A percentile compares a stretch with the other conserved stretches of the same genome.
phyloP scores from a whole-genome alignment of 2,329 filamentous ascomycete genomes.

The Trematosphaeria pertusa region DNA sequence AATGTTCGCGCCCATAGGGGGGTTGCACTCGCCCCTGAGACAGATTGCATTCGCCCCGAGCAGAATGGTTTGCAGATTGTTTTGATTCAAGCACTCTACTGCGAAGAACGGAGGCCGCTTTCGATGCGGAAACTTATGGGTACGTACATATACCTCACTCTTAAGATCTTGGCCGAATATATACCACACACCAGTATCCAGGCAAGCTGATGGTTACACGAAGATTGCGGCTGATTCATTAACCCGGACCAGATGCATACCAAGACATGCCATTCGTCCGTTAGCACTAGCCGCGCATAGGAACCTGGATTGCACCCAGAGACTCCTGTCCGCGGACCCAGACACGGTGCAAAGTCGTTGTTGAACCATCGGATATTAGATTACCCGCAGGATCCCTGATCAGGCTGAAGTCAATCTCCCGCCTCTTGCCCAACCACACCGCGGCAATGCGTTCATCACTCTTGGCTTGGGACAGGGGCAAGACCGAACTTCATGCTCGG shows the following conservation, averaged over 20 bases:
- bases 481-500: too few relatives aligned
- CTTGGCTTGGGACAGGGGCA: too few relatives aligned
- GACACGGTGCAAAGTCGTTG: conserved; percentile 12
- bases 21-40: not conserved
- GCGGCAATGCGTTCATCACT: not conserved
- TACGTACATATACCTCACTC: conserved; percentile 27
- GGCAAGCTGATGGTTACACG: conserved; percentile 15
- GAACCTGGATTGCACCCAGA: conserved; percentile 15
- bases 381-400: conserved; percentile 33
- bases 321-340: conserved; percentile 9
- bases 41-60: not conserved
- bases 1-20: not conserved
- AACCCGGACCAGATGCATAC: conserved; percentile 20
- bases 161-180: conserved; percentile 19
- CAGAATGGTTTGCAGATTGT: not conserved
- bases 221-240: conserved; percentile 30
- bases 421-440: conserved; percentile 9
- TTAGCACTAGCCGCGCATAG: conserved; percentile 7
- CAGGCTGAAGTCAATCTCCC: conserved; percentile 35
- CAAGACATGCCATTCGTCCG: conserved; percentile 17
- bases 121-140: conserved; percentile 16
- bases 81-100: conserved; percentile 11
- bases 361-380: conserved; percentile 31
- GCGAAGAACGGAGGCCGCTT: conserved; percentile 11
- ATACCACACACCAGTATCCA: conserved; percentile 17